Conservation (phyloP, 768 basidiomycete genomes). For the Amanita pallidorosea region DNA sequence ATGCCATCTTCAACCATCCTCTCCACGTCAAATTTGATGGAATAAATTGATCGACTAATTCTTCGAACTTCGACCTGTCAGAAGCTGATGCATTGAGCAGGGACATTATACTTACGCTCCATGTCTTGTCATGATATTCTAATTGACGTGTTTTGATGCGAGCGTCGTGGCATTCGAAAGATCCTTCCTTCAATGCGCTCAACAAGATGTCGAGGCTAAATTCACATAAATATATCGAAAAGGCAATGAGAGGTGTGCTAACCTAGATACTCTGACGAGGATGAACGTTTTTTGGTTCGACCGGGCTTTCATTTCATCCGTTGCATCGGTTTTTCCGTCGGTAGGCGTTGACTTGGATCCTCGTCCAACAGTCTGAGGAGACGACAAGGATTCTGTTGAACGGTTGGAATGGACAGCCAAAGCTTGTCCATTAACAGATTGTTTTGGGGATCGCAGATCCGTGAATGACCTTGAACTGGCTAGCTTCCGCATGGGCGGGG, state of each 20-base stretch:
- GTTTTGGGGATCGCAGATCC: slow-evolving; percentile 34
- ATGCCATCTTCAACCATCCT: slow-evolving; percentile 77
- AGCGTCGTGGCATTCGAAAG: slow-evolving; percentile 75
- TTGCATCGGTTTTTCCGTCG: slow-evolving; percentile 40
- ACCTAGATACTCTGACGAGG: slow-evolving; percentile 67
- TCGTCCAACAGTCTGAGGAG: neutral
- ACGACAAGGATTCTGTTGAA: neutral
- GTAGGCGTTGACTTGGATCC: neutral
- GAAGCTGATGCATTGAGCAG: neutral
- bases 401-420: slow-evolving; percentile 12
- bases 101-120: slow-evolving; percentile 46
- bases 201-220: slow-evolving; percentile 58
- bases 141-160: slow-evolving; percentile 72
- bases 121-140: slow-evolving; percentile 74
- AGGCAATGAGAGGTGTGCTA: slow-evolving; percentile 10
- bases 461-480: slow-evolving; percentile 62
- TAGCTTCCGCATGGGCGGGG: slow-evolving; percentile 38
- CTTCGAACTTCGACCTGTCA: slow-evolving; percentile 49
- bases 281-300: slow-evolving; percentile 81
- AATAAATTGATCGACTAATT: slow-evolving; percentile 69
- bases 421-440: neutral
- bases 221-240: slow-evolving; percentile 8
- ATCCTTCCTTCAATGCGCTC: slow-evolving; percentile 75
- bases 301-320: slow-evolving; percentile 73
- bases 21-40: slow-evolving; percentile 71